A percentile compares a stretch with the other conserved stretches of the same genome.
Evolutionary conservation across 2,329 filamentous ascomycete genomes (phyloP).

Genomic region (Lachnellula subtilissima): DNA sequence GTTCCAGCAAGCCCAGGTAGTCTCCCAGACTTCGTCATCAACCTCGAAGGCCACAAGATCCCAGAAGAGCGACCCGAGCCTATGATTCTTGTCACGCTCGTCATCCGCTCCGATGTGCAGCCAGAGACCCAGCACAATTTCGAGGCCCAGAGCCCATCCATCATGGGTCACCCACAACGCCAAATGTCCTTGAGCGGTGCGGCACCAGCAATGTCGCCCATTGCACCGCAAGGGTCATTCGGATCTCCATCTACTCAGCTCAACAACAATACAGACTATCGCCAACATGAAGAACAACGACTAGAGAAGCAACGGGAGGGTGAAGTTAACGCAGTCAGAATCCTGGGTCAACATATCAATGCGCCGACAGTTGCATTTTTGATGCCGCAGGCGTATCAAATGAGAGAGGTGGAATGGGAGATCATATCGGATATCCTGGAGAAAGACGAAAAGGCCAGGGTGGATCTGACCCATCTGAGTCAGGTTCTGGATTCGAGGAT

Average conservation of each 20-base stretch:
- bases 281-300: slow-evolving; percentile 39
- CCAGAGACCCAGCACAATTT: slow-evolving; percentile 14
- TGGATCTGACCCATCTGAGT: slow-evolving; percentile 47
- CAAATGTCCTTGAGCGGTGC: slow-evolving; percentile 47
- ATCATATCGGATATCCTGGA: slow-evolving; percentile 54
- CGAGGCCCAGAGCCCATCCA: slow-evolving; percentile 32
- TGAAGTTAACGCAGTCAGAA: slow-evolving; percentile 53
- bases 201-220: slow-evolving; percentile 47
- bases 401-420: slow-evolving; percentile 67
- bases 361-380: slow-evolving; percentile 66
- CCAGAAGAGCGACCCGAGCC: slow-evolving; percentile 68
- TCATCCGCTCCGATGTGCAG: slow-evolving; percentile 61
- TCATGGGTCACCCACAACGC: slow-evolving; percentile 36
- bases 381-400: slow-evolving; percentile 62
- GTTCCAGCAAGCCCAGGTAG: slow-evolving; percentile 66
- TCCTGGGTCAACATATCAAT: slow-evolving; percentile 57
- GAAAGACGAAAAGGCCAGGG: slow-evolving; percentile 26
- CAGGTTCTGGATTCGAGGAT: slow-evolving; percentile 43
- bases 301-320: slow-evolving; percentile 45
- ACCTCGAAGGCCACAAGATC: slow-evolving; percentile 79
- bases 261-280: slow-evolving; percentile 29
- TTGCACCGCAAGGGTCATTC: slow-evolving; percentile 38
- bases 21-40: slow-evolving; percentile 81
- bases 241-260: slow-evolving; percentile 14
- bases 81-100: slow-evolving; percentile 77